phyloP scores from a whole-genome alignment of 371 early-diverging fungal genomes.

The Lichtheimia corymbifera region DNA sequence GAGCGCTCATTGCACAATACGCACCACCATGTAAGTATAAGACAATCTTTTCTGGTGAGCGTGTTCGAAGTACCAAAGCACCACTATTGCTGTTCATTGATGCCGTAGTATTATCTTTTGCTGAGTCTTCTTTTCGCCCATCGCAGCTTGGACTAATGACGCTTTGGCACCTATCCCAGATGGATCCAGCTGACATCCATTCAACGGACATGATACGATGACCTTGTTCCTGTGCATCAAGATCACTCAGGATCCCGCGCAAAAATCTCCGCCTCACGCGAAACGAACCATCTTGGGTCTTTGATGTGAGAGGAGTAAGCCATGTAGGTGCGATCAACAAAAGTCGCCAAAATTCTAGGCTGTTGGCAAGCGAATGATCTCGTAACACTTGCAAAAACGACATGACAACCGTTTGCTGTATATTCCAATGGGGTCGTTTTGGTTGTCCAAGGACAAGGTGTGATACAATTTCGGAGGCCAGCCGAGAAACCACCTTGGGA shows the following conservation, averaged over 20 bases:
- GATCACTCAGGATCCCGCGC: conserved; percentile 27
- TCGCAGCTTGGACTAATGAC: conserved; percentile 9
- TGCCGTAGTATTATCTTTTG: not conserved
- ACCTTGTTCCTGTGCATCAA: conserved; percentile 27
- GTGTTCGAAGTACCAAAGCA: conserved; percentile 12
- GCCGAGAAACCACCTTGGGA: conserved; percentile 19
- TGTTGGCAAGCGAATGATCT: conserved; percentile 29
- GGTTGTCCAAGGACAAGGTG: conserved; percentile 25
- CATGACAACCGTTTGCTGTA: conserved; percentile 37
- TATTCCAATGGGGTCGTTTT: conserved; percentile 40
- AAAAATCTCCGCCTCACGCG: conserved; percentile 19
- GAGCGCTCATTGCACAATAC: conserved; percentile 61
- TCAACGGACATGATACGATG: conserved; percentile 25
- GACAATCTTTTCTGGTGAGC: conserved; percentile 49
- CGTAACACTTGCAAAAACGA: conserved; percentile 35
- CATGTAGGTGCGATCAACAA: conserved; percentile 28
- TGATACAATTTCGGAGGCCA: conserved; percentile 26
- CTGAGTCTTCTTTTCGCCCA: not conserved
- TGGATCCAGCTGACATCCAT: conserved; percentile 35
- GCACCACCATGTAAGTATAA: conserved; percentile 72
- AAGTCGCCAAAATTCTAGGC: conserved; percentile 38
- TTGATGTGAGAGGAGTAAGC: conserved; percentile 25
- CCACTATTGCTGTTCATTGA: not conserved
- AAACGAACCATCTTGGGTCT: conserved; percentile 26
- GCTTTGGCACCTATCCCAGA: conserved; percentile 24